Percentiles rank a stretch among this genome's conserved stretches.
These are phyloP conservation scores for Lodderomyces parapsilosis DNA, from an alignment of 1,139 yeast species.

Conservation along the genomic window DNA sequence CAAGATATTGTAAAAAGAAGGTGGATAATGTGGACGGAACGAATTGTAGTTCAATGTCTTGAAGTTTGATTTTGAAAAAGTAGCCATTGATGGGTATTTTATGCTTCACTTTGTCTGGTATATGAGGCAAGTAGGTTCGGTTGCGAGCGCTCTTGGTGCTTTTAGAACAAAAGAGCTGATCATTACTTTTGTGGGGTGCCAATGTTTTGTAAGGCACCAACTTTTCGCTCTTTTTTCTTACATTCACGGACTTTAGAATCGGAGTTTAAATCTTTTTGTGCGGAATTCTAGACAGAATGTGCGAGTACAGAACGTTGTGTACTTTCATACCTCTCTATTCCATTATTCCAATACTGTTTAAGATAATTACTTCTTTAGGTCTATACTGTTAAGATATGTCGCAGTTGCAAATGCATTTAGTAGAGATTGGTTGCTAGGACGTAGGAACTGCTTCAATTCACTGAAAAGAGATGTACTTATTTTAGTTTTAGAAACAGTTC, in stretches of 20 bases:
- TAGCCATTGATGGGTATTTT: conserved; percentile 55
- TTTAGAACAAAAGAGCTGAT: too few relatives aligned
- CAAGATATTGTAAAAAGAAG: conserved; percentile 48
- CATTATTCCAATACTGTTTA: neutral
- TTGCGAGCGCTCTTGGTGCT: too few relatives aligned
- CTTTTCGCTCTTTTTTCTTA: neutral
- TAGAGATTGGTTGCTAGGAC: too few relatives aligned
- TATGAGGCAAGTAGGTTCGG: neutral
- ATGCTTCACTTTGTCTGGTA: neutral
- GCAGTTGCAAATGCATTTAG: too few relatives aligned
- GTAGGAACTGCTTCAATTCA: too few relatives aligned
- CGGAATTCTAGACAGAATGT: neutral
- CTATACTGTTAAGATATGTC: too few relatives aligned
- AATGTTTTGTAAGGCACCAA: too few relatives aligned
- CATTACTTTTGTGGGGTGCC: neutral
- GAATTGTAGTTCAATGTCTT: conserved; percentile 57
- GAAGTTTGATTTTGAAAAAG: conserved; percentile 60
- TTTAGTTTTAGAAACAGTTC: too few relatives aligned
- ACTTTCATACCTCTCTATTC: neutral
- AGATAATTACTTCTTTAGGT: neutral
- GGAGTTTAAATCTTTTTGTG: neutral
- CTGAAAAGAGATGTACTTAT: too few relatives aligned
- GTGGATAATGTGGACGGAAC: conserved; percentile 69
- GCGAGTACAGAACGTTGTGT: neutral
- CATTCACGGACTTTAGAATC: neutral